Percentiles rank a stretch among this genome's conserved stretches.
These are phyloP conservation scores for Talaromyces wortmannii DNA, from an alignment of 495 filamentous ascomycete species.

Conservation along the genomic window DNA sequence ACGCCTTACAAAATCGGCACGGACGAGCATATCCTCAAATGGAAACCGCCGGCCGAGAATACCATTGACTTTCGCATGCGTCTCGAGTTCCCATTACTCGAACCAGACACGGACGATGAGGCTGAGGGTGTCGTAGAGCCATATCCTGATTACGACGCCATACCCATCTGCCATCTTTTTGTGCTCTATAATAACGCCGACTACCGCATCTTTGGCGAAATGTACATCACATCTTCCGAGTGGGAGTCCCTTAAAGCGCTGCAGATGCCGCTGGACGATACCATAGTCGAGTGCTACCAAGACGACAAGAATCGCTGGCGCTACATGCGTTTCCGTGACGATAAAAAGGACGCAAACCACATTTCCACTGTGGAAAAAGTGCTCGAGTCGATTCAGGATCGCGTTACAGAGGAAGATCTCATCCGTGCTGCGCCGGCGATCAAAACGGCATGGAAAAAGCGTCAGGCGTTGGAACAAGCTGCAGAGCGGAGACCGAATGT, in stretches of 20 bases:
- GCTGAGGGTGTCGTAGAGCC: constrained; percentile 49
- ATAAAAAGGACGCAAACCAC: constrained; percentile 89
- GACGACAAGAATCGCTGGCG: constrained; percentile 70
- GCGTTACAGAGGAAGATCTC: constrained; percentile 59
- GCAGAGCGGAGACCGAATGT: constrained; percentile 1
- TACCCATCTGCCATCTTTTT: constrained; percentile 52
- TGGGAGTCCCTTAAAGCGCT: constrained; percentile 77
- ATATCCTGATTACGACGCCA: constrained; percentile 51
- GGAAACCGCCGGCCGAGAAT: constrained; percentile 92
- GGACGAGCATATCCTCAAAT: constrained; percentile 89
- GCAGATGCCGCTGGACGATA: constrained; percentile 65
- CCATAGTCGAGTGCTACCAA: constrained; percentile 82
- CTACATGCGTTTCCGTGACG: constrained; percentile 79
- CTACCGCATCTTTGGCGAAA: constrained; percentile 55
- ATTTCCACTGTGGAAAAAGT: constrained; percentile 73
- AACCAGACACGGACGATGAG: constrained; percentile 62
- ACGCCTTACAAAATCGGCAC: constrained; percentile 84
- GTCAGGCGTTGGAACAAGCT: constrained; percentile 23
- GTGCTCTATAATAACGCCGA: constrained; percentile 47
- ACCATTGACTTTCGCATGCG: constrained; percentile 82
- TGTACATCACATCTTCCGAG: constrained; percentile 66
- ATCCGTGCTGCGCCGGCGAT: constrained; percentile 57
- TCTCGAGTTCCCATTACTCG: constrained; percentile 65
- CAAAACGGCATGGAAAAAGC: constrained; percentile 66
- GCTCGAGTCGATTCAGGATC: constrained; percentile 74